Evolutionary conservation across 306 rosid species (phyloP), one percentile per base, ranked within the genome.

Genomic region (Ziziphus jujuba): DNA sequence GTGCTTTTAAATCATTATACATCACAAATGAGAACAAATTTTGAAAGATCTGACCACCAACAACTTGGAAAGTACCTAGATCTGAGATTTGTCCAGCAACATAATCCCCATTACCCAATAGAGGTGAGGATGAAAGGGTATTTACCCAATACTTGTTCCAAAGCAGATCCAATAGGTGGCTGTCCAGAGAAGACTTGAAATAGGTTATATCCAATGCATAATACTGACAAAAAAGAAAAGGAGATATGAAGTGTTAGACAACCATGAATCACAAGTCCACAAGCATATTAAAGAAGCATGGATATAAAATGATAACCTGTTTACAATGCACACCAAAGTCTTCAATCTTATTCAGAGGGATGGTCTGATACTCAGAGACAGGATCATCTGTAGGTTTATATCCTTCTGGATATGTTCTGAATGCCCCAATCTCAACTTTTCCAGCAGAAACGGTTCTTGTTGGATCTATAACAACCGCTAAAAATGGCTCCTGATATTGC

Each of bases 71-170:
- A 53, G 48, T 91, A 95, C 97, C 99, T 84, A 90, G 73, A 81
- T 90, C 97, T 0, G 91, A 95, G 72, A 95, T 95, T 80, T 91
- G 99, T 56, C 99, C 95, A 16, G 95, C 97, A 75, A 95, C 96
- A 35, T 85, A 95, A 78, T 95, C 99, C 63, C 95, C 97, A 65
- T 88, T 90, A 12, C 95, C 95, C 96, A 95, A 77, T 48, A 91
- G 76, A 38, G 99, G 97, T 48, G 99, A 91, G 73, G 99, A 95
- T 15, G 97, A 95, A 14, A 95, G 81, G 14, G 97, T 88, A 66
- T 91, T 87, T 72, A 95, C 92, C 97, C 99, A 88, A 69, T 95
- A 90, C 79, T 90, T 88, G 82, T 95, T 88, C 99, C 99, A 90
- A 31, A 95, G 87, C 65, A 87, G 76, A 79, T 95, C 96, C 99